Evolutionary conservation across 2,329 filamentous ascomycete genomes (phyloP).

Genomic region (Cladosporium cucumerinum): DNA sequence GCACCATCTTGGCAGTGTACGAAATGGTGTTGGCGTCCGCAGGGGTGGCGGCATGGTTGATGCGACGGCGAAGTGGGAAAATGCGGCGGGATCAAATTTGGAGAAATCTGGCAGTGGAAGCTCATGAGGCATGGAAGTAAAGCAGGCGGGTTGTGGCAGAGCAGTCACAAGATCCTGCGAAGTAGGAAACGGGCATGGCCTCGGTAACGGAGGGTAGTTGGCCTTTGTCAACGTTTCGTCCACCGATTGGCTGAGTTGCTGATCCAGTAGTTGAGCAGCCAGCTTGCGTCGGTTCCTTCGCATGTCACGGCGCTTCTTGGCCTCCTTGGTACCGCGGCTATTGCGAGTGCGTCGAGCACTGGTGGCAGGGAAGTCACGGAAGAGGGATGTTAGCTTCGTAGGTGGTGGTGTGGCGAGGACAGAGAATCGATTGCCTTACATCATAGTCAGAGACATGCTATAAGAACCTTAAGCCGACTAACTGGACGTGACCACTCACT

Average conservation of each 20-base stretch:
- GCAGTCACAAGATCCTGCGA: background rate
- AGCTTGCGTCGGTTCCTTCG: slow-evolving; percentile 27
- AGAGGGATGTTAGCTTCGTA: background rate
- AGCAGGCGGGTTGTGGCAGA: background rate
- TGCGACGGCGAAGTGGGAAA: slow-evolving; percentile 20
- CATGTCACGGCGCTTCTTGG: slow-evolving; percentile 32
- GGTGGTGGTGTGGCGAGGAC: slow-evolving; percentile 21
- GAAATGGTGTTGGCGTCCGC: slow-evolving; percentile 15
- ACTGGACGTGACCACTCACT: slow-evolving; percentile 19
- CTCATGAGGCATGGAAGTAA: slow-evolving; percentile 24
- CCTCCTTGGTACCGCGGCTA: slow-evolving; percentile 30
- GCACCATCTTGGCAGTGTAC: slow-evolving; percentile 27
- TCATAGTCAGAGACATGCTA: slow-evolving; percentile 1
- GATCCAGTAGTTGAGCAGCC: slow-evolving; percentile 29
- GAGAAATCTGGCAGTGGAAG: slow-evolving; percentile 26
- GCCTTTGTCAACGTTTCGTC: slow-evolving; percentile 26
- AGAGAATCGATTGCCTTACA: slow-evolving; percentile 30
- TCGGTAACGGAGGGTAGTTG: slow-evolving; percentile 20
- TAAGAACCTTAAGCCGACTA: background rate
- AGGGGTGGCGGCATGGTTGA: slow-evolving; percentile 14
- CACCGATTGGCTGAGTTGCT: slow-evolving; percentile 30
- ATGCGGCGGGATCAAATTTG: slow-evolving; percentile 20
- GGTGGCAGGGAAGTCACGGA: slow-evolving; percentile 18
- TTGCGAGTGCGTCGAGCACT: slow-evolving; percentile 27
- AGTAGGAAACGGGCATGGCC: slow-evolving; percentile 8